A percentile compares a stretch with the other conserved stretches of the same genome.
Evolutionary conservation across 2,329 filamentous ascomycete genomes (phyloP).

Genomic region (Colletotrichum camelliae): DNA sequence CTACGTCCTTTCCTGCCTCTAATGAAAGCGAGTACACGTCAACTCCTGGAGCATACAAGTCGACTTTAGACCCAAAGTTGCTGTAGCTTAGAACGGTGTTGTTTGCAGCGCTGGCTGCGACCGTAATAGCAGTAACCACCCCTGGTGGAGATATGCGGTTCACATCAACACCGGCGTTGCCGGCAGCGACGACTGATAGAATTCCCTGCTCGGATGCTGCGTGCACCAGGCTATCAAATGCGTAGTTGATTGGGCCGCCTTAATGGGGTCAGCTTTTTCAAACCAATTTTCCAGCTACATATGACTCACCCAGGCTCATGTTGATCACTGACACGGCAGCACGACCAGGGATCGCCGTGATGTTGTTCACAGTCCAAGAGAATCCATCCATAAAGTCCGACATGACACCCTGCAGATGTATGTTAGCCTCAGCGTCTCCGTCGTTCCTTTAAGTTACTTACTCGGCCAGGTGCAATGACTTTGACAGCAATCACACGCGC

Average conservation of each 20-base stretch:
- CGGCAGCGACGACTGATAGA: conserved; percentile 58
- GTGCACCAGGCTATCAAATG: conserved; percentile 56
- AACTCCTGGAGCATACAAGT: conserved; percentile 57
- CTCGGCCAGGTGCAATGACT: conserved; percentile 31
- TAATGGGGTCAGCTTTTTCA: neutral
- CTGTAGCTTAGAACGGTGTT: conserved; percentile 48
- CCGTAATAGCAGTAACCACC: conserved; percentile 52
- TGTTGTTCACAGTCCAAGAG: neutral
- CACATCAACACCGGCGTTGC: conserved; percentile 45
- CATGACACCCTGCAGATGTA: neutral
- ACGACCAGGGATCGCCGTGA: neutral
- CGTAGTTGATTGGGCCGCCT: conserved; percentile 26
- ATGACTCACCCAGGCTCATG: neutral
- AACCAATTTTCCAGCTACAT: neutral
- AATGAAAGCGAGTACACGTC: conserved; percentile 39
- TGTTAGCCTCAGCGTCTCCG: neutral
- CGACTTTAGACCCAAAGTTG: conserved; percentile 53
- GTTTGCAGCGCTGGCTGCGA: conserved; percentile 49
- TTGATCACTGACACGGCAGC: neutral
- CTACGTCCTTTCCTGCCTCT: conserved; percentile 38
- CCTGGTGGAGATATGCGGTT: conserved; percentile 51
- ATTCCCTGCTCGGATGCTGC: conserved; percentile 52
- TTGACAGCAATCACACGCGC: conserved; percentile 48
- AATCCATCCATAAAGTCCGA: conserved; percentile 5
- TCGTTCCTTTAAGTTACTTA: neutral